Evolutionary conservation across 306 rosid genomes (phyloP).

Genomic region (Glycine tomentella): DNA sequence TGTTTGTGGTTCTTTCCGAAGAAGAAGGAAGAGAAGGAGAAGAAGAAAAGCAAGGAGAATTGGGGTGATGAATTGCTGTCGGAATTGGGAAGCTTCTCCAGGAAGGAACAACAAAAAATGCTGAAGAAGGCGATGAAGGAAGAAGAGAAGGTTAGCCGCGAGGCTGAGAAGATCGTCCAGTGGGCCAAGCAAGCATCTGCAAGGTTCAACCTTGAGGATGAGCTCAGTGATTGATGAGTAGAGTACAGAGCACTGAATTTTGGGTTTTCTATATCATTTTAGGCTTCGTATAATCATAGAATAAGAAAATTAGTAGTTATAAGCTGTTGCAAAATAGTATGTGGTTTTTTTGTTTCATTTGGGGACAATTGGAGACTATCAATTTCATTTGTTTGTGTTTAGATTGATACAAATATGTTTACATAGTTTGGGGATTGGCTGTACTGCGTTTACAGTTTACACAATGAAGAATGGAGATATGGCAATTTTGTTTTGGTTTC

Average conservation of each 20-base stretch:
- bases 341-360: neutral
- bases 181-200: constrained; percentile 77
- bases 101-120: constrained; percentile 63
- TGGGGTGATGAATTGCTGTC: constrained; percentile 69
- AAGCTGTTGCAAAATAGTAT: neutral
- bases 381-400: constrained; percentile 2
- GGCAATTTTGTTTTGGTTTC: neutral
- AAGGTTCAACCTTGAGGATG: constrained; percentile 69
- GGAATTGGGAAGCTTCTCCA: constrained; percentile 67
- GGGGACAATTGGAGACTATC: neutral
- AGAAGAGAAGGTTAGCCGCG: constrained; percentile 73
- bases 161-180: constrained; percentile 79
- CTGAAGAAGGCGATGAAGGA: constrained; percentile 80
- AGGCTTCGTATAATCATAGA: neutral
- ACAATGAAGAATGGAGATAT: neutral
- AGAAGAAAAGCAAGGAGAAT: constrained; percentile 53
- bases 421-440: neutral
- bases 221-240: constrained; percentile 59
- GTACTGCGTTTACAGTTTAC: neutral
- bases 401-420: neutral
- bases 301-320: neutral
- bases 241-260: constrained; percentile 9
- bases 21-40: constrained; percentile 45
- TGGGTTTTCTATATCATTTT: neutral
- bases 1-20: constrained; percentile 88